Base-by-base conservation (phyloP, 2,329 filamentous ascomycete genomes). In the Alternaria brassicae region DNA sequence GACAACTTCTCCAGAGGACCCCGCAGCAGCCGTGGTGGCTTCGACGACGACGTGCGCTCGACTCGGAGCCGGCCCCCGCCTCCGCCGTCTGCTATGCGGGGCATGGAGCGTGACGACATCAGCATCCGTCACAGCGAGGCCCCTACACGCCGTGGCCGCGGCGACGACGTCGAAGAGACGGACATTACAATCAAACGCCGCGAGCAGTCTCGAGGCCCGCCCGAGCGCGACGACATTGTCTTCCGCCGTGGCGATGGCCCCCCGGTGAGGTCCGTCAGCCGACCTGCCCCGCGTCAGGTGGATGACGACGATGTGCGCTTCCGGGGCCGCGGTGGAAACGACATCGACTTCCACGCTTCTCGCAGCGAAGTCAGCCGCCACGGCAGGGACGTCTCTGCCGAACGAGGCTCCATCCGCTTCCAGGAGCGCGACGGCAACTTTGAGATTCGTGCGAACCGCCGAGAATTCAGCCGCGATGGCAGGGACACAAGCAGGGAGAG, bases 251-350 rank as follows among this genome's bases (percentile, higher is more conserved):
- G 78, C 44, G 76, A 80, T 60, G 77, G 80, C 17, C 61, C 79
- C 68, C 65, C 73, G 34, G 60, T 59, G 9, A 47, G 56, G 9
- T 59, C 56, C 32, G 52, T 54, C 56, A 59, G 56, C 59, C 59
- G 56, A 40, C 70, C 71, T 25, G 69, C 74, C 30, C 72, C 74
- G 12, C 75, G 75, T 61, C 74, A 77, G 54, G 71, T 73, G 45
- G 75, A 77, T 30, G 70, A 75, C 28, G 83, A 85, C 54, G 82
- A 84, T 62, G 79, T 84, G 56, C 79, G 80, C 58, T 83, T 85
- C 73, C 70, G 80, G 53, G 78, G 78, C 57, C 71, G 74, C 15
- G 61, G 57, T 62, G 72, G 64, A 56, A 68, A 71, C 60, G 70
- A 68, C 60, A 72, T 73, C 28, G 78, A 82, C 49, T 68, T 71